These are phyloP conservation scores for Tulasnella calospora DNA, from an alignment of 768 basidiomycete species.

Conservation along the genomic window DNA sequence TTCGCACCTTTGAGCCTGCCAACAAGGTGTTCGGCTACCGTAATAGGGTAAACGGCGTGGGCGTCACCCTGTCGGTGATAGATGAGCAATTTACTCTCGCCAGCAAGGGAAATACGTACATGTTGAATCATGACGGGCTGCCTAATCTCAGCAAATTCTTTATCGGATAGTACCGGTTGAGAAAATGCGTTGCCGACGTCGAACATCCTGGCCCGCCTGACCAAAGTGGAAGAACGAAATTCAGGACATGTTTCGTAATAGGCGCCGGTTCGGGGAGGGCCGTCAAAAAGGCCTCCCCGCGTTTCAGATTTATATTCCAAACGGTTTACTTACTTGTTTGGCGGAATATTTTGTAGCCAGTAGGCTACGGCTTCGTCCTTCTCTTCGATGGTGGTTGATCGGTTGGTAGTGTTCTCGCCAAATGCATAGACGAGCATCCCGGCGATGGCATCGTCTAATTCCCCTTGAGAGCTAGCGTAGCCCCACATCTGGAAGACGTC, in stretches of 20 bases:
- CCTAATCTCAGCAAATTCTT: background rate
- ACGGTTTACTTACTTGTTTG: background rate
- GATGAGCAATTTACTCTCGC: background rate
- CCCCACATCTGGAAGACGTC: slow-evolving; percentile 14
- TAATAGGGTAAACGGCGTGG: slow-evolving; percentile 6
- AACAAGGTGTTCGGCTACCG: slow-evolving; percentile 3
- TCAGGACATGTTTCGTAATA: background rate
- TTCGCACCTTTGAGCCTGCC: background rate
- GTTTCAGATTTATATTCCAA: slow-evolving; percentile 3
- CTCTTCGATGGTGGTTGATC: slow-evolving; percentile 41
- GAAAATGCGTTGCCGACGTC: slow-evolving; percentile 8
- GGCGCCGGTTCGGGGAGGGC: slow-evolving; percentile 3
- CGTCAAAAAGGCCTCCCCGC: background rate
- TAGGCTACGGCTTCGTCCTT: slow-evolving; percentile 63
- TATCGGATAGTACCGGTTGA: background rate
- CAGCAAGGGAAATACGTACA: background rate
- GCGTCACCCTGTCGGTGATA: background rate
- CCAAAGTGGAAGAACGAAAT: background rate
- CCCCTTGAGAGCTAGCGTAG: background rate
- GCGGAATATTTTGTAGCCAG: slow-evolving; percentile 41
- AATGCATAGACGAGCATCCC: background rate
- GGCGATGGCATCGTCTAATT: background rate
- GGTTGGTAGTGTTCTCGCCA: background rate
- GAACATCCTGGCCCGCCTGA: slow-evolving; percentile 8
- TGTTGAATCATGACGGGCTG: slow-evolving; percentile 5